phyloP scores from a whole-genome alignment of 73 alveolate genomes.

The Blepharisma stoltei region DNA sequence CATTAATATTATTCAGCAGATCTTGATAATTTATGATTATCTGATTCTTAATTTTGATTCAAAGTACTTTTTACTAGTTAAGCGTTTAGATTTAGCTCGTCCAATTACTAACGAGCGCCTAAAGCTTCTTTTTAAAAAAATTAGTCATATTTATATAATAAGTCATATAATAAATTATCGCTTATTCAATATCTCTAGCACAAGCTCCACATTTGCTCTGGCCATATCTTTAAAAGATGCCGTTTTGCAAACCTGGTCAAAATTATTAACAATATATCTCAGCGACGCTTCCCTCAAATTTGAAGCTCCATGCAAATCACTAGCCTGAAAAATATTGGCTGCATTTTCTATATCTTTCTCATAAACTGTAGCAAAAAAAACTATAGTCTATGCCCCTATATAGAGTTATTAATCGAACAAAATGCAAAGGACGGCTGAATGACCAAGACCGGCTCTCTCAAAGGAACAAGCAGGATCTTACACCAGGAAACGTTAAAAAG shows the following conservation, averaged over 20 bases:
- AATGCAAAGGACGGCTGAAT: no score
- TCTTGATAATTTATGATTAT: no score
- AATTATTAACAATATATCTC: constrained; percentile 40
- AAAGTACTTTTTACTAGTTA: no score
- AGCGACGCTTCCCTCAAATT: constrained; percentile 57
- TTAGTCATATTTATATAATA: background rate
- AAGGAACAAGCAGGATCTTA: no score
- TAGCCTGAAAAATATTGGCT: constrained; percentile 56
- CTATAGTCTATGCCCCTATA: constrained; percentile 53
- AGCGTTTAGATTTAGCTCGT: no score
- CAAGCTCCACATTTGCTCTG: constrained; percentile 75
- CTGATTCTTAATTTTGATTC: no score
- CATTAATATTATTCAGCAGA: no score
- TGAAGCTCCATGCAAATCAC: constrained; percentile 54
- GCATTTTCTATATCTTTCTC: constrained; percentile 70
- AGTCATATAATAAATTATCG: constrained; percentile 37
- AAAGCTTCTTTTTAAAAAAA: no score
- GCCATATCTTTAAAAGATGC: constrained; percentile 64
- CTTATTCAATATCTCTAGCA: constrained; percentile 65
- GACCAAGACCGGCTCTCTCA: no score
- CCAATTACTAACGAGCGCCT: no score
- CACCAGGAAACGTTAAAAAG: no score
- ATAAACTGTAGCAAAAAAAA: constrained; percentile 45
- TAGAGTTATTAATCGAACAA: no score
- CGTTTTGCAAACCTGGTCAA: constrained; percentile 55